These are phyloP conservation scores for Luffa aegyptiaca DNA, from an alignment of 306 rosid genomes.

Conservation along the genomic window DNA sequence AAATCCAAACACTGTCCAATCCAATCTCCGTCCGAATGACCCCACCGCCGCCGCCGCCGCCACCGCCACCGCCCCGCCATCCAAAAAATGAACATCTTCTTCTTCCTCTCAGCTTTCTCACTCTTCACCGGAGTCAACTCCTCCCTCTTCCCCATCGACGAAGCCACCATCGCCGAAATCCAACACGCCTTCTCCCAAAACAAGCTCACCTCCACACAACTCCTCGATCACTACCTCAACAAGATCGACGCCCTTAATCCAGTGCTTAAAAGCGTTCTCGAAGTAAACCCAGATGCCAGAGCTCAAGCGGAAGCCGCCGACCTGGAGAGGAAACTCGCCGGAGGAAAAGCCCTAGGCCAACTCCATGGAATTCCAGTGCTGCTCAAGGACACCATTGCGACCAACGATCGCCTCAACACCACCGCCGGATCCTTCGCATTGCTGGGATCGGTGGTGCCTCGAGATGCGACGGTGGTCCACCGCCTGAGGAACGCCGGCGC, in stretches of 20 bases:
- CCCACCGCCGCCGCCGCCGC: no score
- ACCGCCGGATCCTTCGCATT: slow-evolving; percentile 54
- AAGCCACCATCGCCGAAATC: slow-evolving; percentile 45
- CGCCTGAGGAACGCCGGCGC: slow-evolving; percentile 48
- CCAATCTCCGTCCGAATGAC: not conserved
- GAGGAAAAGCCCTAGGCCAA: not conserved
- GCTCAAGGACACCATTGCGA: slow-evolving; percentile 48
- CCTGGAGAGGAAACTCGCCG: slow-evolving; percentile 18
- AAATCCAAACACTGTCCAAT: not conserved
- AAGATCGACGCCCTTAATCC: slow-evolving; percentile 41
- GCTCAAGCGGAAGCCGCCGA: slow-evolving; percentile 56
- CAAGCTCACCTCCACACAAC: slow-evolving; percentile 31
- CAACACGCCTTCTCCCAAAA: slow-evolving; percentile 32
- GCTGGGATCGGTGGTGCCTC: slow-evolving; percentile 41
- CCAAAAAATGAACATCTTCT: not conserved
- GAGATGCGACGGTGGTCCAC: slow-evolving; percentile 48
- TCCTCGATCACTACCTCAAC: slow-evolving; percentile 35
- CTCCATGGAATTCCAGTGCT: slow-evolving; percentile 59
- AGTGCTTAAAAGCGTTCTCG: slow-evolving; percentile 42
- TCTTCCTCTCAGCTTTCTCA: not conserved
- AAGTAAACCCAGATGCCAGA: slow-evolving; percentile 55
- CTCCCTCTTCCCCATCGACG: slow-evolving; percentile 21
- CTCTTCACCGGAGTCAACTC: slow-evolving; percentile 4
- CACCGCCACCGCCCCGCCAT: not conserved
- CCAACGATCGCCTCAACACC: slow-evolving; percentile 42